phyloP scores from a whole-genome alignment of 169 alveolate genomes.

The Cryptosporidium viatorum region DNA sequence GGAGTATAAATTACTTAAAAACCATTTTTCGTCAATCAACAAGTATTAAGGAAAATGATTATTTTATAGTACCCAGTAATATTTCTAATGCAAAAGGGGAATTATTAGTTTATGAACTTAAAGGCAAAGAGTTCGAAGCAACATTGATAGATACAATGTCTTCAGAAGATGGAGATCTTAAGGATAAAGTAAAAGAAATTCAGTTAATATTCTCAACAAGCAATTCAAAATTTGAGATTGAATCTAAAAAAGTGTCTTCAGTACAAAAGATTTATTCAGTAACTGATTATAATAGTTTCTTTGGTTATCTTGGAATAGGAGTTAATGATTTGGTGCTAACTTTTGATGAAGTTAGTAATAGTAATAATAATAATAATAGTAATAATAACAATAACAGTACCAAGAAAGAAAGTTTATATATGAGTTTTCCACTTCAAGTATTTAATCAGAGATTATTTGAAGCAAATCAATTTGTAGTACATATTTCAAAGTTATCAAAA shows the following conservation, averaged over 20 bases:
- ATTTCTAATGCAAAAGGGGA: background rate
- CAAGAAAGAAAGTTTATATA: background rate
- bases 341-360: background rate
- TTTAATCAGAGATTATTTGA: slow-evolving; percentile 31
- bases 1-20: slow-evolving; percentile 3
- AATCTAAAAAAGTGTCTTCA: background rate
- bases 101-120: slow-evolving; percentile 7
- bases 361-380: background rate
- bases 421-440: background rate
- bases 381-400: too few species aligned
- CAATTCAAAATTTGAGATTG: background rate
- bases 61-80: slow-evolving; percentile 1
- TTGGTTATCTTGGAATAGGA: slow-evolving; percentile 29
- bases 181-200: background rate
- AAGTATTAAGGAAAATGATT: background rate
- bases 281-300: slow-evolving; percentile 26
- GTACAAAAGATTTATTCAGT: slow-evolving; percentile 16
- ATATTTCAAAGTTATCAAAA: background rate
- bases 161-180: background rate
- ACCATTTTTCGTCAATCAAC: background rate
- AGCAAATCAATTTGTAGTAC: background rate
- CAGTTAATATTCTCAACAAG: background rate
- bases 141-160: background rate
- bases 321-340: background rate
- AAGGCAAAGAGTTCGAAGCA: slow-evolving; percentile 22